Evolutionary conservation across 1,139 yeast genomes (phyloP).

Genomic region (Diutina ranongensis): DNA sequence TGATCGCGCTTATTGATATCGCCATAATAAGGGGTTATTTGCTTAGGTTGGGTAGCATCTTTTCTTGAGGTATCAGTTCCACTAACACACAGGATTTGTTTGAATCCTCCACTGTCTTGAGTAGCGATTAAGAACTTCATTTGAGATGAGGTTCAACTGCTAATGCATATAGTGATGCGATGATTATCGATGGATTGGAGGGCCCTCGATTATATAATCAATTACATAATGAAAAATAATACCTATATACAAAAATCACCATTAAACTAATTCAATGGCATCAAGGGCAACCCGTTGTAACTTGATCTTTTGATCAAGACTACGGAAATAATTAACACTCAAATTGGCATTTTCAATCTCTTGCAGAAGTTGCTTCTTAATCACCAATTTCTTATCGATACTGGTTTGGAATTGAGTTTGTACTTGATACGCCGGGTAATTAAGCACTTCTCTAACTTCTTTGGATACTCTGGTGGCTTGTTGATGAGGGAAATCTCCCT

Average conservation of each 20-base stretch:
- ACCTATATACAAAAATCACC: too few species aligned
- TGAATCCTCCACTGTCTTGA: conserved; percentile 45
- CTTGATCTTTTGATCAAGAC: conserved; percentile 34
- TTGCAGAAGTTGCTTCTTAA: conserved; percentile 44
- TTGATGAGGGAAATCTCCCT: conserved; percentile 62
- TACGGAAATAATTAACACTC: conserved; percentile 49
- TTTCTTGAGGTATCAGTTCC: conserved; percentile 65
- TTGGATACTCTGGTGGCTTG: conserved; percentile 71
- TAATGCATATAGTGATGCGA: too few species aligned
- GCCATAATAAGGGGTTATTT: conserved; percentile 26
- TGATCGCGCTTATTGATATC: conserved; percentile 17
- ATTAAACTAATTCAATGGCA: neutral
- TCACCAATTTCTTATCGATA: conserved; percentile 51
- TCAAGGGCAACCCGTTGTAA: neutral
- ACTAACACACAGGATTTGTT: conserved; percentile 42
- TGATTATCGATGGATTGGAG: neutral
- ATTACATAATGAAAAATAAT: too few species aligned
- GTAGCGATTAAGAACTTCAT: conserved; percentile 46
- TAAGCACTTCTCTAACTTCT: conserved; percentile 74
- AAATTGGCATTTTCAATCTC: conserved; percentile 47
- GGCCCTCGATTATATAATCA: too few species aligned
- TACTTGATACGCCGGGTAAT: conserved; percentile 76
- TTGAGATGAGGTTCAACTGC: neutral
- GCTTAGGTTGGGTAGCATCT: conserved; percentile 42
- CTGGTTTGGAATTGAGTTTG: conserved; percentile 62